Percentiles rank a stretch among this genome's conserved stretches.
These are phyloP conservation scores for Lignosus rhinocerotis DNA, from an alignment of 1,284 basidiomycete genomes.

Conservation along the genomic window DNA sequence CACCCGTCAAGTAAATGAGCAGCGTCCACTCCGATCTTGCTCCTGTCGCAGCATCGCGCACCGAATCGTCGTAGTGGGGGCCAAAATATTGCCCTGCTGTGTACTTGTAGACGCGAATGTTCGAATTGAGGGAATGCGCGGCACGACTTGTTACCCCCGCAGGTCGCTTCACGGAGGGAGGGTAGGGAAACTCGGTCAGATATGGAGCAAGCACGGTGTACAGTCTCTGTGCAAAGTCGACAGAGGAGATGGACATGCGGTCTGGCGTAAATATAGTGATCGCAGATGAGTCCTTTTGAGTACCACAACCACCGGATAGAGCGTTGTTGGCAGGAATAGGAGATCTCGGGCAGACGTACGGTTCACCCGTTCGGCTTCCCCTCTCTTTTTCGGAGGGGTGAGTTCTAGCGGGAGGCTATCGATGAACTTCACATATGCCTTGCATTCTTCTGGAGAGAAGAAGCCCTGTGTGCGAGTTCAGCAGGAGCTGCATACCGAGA, in stretches of 20 bases:
- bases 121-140: conserved; percentile 63
- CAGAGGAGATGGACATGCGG: conserved; percentile 62
- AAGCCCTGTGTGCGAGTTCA: conserved; percentile 46
- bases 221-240: conserved; percentile 59
- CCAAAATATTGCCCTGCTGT: conserved; percentile 66
- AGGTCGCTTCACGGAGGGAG: conserved; percentile 41
- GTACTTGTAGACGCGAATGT: conserved; percentile 74
- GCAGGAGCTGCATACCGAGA: neutral
- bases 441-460: conserved; percentile 63
- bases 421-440: conserved; percentile 62
- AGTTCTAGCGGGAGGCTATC: conserved; percentile 64
- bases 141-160: conserved; percentile 36
- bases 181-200: conserved; percentile 58
- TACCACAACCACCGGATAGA: neutral
- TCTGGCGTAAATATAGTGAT: conserved; percentile 39
- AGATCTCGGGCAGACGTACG: conserved; percentile 41
- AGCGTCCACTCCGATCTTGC: conserved; percentile 79
- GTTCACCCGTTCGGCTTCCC: conserved; percentile 77
- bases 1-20: conserved; percentile 73
- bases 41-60: conserved; percentile 55
- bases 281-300: too few relatives aligned
- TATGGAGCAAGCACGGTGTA: conserved; percentile 56
- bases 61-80: conserved; percentile 75
- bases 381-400: conserved; percentile 71
- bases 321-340: neutral